phyloP scores from a whole-genome alignment of 2,329 filamentous ascomycete species.

The Hyphodiscus sp. region DNA sequence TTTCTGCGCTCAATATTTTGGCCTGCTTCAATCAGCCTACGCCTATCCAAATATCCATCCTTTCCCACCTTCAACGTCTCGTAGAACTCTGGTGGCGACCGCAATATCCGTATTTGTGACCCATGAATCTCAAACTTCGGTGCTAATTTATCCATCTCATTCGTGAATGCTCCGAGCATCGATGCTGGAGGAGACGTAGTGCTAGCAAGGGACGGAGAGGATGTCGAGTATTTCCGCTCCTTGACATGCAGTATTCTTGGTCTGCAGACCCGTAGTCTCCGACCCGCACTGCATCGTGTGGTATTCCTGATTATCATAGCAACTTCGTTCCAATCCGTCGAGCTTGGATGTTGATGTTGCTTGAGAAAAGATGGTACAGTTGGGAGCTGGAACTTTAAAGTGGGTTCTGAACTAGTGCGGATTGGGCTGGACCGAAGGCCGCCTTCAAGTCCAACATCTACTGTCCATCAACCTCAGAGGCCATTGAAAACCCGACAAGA shows the following conservation, averaged over 20 bases:
- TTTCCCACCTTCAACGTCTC: conserved; percentile 70
- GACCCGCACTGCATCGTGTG: conserved; percentile 28
- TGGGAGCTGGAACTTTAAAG: background rate
- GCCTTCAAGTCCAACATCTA: conserved; percentile 8
- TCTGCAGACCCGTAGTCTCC: conserved; percentile 22
- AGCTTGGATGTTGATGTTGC: background rate
- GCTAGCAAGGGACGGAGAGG: conserved; percentile 11
- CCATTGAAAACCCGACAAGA: conserved; percentile 41
- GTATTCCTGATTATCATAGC: conserved; percentile 32
- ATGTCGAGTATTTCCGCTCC: conserved; percentile 27
- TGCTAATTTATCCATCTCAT: conserved; percentile 79
- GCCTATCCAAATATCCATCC: background rate
- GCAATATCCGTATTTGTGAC: conserved; percentile 72
- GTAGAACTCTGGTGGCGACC: conserved; percentile 84
- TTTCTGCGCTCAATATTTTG: conserved; percentile 75
- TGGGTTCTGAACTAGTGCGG: conserved; percentile 11
- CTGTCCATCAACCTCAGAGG: conserved; percentile 12
- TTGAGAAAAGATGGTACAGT: background rate
- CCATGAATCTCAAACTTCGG: conserved; percentile 85
- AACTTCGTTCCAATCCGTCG: conserved; percentile 1
- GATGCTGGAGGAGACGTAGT: conserved; percentile 40
- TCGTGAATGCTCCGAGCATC: conserved; percentile 53
- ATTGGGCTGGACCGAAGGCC: conserved; percentile 17
- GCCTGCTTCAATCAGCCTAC: conserved; percentile 41
- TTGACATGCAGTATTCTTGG: conserved; percentile 18